phyloP scores from a whole-genome alignment of 2,329 filamentous ascomycete genomes.

The Penicillium palitans region DNA sequence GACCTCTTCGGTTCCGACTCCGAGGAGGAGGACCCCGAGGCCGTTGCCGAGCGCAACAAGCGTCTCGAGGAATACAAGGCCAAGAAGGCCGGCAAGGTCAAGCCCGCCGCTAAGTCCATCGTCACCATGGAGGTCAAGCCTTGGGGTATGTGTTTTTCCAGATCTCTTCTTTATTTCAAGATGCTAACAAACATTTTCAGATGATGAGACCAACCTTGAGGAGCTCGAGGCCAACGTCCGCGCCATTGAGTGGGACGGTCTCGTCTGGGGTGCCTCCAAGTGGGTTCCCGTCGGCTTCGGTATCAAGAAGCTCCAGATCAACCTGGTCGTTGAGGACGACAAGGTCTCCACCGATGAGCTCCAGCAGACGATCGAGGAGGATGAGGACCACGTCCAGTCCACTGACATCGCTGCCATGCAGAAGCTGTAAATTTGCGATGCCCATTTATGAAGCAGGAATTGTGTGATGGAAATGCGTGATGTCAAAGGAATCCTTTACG shows the following conservation, averaged over 20 bases:
- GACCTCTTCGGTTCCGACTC: constrained; percentile 92
- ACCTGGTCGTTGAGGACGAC: constrained; percentile 94
- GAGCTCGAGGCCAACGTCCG: constrained; percentile 79
- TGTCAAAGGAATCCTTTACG: constrained; percentile 41
- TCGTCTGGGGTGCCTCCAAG: constrained; percentile 93
- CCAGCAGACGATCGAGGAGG: constrained; percentile 77
- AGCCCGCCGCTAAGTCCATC: constrained; percentile 91
- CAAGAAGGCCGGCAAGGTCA: constrained; percentile 94
- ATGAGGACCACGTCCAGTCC: constrained; percentile 96
- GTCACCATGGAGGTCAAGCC: constrained; percentile 97
- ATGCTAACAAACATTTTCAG: constrained; percentile 43
- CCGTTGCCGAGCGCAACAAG: constrained; percentile 79
- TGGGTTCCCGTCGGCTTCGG: constrained; percentile 90
- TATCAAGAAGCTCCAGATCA: constrained; percentile 99
- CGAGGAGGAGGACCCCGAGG: constrained; percentile 91
- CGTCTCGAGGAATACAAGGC: constrained; percentile 89
- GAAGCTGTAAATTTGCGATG: constrained; percentile 69
- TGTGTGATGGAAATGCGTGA: constrained; percentile 40
- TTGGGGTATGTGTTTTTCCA: constrained; percentile 72
- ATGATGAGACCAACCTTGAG: constrained; percentile 92
- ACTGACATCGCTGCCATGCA: constrained; percentile 86
- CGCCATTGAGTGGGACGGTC: constrained; percentile 84
- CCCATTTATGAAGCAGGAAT: constrained; percentile 35
- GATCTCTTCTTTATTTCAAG: neutral
- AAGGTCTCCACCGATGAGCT: constrained; percentile 88